These are phyloP conservation scores for Aureobasidium sp. DNA, from an alignment of 2,329 filamentous ascomycete species.

Conservation along the genomic window DNA sequence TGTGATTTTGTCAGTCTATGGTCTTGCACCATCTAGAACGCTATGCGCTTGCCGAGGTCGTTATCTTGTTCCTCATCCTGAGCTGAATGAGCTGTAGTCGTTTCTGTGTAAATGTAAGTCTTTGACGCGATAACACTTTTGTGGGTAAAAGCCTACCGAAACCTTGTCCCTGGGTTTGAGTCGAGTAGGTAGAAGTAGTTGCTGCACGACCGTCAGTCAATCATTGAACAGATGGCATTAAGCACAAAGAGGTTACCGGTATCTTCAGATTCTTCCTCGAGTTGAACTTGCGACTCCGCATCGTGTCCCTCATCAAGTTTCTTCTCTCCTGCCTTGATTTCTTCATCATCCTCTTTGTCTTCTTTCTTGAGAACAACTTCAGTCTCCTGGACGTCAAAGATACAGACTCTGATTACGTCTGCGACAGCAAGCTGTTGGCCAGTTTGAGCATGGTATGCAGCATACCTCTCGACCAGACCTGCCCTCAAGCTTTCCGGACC, in stretches of 20 bases:
- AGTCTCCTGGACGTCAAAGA: slow-evolving; percentile 1
- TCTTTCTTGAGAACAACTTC: background rate
- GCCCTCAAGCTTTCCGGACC: background rate
- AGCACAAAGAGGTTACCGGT: background rate
- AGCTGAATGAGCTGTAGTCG: background rate
- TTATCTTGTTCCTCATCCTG: background rate
- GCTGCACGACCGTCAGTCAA: background rate
- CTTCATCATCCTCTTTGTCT: background rate
- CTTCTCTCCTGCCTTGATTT: background rate
- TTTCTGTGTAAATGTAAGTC: background rate
- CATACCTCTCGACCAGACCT: background rate
- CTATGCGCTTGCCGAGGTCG: background rate
- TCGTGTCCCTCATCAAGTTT: background rate
- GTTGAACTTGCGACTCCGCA: background rate
- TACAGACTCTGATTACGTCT: background rate
- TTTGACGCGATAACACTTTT: no score
- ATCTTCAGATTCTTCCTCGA: background rate
- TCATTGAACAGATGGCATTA: background rate
- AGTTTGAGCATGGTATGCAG: background rate
- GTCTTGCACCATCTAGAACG: background rate
- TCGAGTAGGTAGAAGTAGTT: no score
- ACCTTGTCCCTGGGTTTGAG: background rate
- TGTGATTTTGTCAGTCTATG: background rate
- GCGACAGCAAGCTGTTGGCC: background rate
- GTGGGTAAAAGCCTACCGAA: background rate